phyloP scores from a whole-genome alignment of 148 eudicot species.

The Gaultheria prostrata region DNA sequence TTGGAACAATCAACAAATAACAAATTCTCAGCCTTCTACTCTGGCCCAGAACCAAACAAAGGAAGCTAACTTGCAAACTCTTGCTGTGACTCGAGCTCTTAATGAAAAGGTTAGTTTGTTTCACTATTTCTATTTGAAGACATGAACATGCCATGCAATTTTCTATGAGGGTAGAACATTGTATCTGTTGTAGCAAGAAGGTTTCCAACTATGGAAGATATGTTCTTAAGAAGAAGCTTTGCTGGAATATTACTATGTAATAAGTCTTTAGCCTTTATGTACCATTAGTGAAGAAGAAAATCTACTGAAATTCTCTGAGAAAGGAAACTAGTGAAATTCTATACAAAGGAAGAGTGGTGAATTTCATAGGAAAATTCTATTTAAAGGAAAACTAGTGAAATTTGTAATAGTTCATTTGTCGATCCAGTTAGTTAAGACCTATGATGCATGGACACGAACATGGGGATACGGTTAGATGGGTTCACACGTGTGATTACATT shows the following conservation, averaged over 20 bases:
- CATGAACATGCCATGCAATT: too few relatives aligned
- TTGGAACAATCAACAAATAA: conserved; percentile 38
- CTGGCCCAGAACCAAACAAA: conserved; percentile 68
- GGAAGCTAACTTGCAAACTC: conserved; percentile 86
- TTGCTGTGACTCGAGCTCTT: conserved; percentile 80
- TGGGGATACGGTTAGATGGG: too few relatives aligned
- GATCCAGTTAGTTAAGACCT: too few relatives aligned
- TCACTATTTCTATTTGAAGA: too few relatives aligned
- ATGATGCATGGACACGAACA: too few relatives aligned
- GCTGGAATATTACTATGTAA: not conserved
- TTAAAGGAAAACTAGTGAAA: too few relatives aligned
- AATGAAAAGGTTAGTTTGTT: conserved; percentile 62
- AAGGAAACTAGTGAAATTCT: too few relatives aligned
- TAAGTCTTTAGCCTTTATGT: not conserved
- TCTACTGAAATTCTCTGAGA: too few relatives aligned
- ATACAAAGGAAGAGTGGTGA: too few relatives aligned
- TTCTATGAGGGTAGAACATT: not conserved
- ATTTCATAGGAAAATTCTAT: too few relatives aligned
- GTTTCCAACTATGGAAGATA: not conserved
- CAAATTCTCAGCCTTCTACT: conserved; percentile 50
- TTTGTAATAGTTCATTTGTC: too few relatives aligned
- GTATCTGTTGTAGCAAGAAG: not conserved
- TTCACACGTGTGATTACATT: too few relatives aligned
- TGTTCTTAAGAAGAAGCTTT: not conserved
- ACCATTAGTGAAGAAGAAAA: not conserved